Base-by-base conservation (phyloP, 345 rosid species). In the Streptanthus diversifolius region DNA sequence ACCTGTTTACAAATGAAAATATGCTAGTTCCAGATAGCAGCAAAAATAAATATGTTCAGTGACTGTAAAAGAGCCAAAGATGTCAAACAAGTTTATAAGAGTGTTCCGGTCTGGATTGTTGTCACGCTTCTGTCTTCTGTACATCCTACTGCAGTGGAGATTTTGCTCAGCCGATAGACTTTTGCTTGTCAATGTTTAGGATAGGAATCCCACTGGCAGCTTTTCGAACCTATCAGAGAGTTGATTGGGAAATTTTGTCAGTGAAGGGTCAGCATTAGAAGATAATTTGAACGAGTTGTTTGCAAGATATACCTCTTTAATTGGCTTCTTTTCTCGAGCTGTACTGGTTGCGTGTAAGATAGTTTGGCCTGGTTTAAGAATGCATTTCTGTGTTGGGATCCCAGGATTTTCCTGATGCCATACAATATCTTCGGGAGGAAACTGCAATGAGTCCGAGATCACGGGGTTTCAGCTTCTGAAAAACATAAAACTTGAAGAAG, bases 391-490 rank as follows among this genome's bases (percentile, higher is more conserved):
- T 19, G 8, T 29, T 44, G 78, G 60, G 37, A 84, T 57, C 37
- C 83, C 83, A 17, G 85, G 88, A 65, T 78, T 75, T 30, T 73
- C 85, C 2, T 73, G 82, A 24, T 53, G 73, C 96, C 96, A 90
- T 60, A 74, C 68, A 62, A 86, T 80, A 79, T 88, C 90, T 57
- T 85, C 86, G 5, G 80, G 77, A 32, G 90, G 86, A 62, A 90
- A 79, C 96, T 90, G 83, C 68, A 58, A 48, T 22, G 49, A 66
- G 68, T 55, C 58, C 47, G 40, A 73, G 60, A 73, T 56, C 24
- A 55, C 51, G 56, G 57, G 36, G 57, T 65, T 63, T 72, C 56
- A 63, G 35, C 67, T 74, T 36, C 53, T 45, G 25, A 8, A 7
- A n/a, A 10, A 9, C 53, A 39, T 5, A 15, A 44, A 74, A 35